Evolutionary conservation across 2,329 filamentous ascomycete genomes (phyloP).

Genomic region (Trichoderma atrobrunneum): DNA sequence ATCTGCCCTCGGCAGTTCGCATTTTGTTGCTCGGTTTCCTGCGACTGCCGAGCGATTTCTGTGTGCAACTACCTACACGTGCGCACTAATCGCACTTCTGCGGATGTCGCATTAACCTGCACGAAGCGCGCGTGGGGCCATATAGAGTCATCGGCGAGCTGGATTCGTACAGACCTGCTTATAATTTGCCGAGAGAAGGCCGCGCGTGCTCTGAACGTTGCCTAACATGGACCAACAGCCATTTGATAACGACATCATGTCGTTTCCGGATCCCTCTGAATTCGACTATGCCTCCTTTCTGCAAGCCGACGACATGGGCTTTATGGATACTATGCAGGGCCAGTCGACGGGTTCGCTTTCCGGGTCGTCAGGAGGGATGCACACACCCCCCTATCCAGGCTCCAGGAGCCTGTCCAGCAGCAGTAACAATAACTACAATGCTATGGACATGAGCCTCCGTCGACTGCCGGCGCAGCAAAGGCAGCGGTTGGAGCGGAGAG

Average conservation of each 20-base stretch:
- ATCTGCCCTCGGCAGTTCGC: neutral
- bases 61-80: neutral
- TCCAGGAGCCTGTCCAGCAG: slow-evolving; percentile 26
- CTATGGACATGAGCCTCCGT: slow-evolving; percentile 19
- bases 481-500: slow-evolving; percentile 52
- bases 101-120: neutral
- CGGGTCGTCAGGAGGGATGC: slow-evolving; percentile 31
- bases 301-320: slow-evolving; percentile 28
- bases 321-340: slow-evolving; percentile 22
- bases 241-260: slow-evolving; percentile 30
- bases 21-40: neutral
- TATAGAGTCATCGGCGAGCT: slow-evolving; percentile 5
- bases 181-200: neutral
- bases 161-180: neutral
- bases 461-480: slow-evolving; percentile 28
- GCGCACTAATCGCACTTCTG: neutral
- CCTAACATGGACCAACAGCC: slow-evolving; percentile 31
- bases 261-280: slow-evolving; percentile 31
- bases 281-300: slow-evolving; percentile 43
- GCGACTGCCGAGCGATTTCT: neutral
- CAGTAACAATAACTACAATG: slow-evolving; percentile 5
- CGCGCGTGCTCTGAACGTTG: neutral
- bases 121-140: slow-evolving; percentile 4
- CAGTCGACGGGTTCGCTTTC: slow-evolving; percentile 23
- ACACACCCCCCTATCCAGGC: slow-evolving; percentile 32